Evolutionary conservation across 495 filamentous ascomycete genomes (phyloP), one percentile per base, ranked within the genome.

Genomic region (Podospora didyma): DNA sequence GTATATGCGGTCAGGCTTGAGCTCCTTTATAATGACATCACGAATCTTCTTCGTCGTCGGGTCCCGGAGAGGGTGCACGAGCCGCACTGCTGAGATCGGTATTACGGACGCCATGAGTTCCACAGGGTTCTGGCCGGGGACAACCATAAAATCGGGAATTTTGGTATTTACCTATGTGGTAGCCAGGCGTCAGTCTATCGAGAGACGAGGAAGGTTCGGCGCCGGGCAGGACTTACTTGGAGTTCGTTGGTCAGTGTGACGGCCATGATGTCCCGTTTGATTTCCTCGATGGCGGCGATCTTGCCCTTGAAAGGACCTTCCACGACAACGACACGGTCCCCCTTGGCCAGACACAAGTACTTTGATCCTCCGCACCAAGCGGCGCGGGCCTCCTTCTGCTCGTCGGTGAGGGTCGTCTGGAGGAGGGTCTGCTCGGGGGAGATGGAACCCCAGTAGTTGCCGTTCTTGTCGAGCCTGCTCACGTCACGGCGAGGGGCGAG

Each of bases 271-370:
- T 79, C 72, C 19, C 64, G 65, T 56, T 87, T 74, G 35, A 96
- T 76, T n/a, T 69, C 61, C 46, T 53, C 64, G 26, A 97, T 82
- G 28, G 72, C 73, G 24, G 86, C 86, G 73, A 98, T 96, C 71
- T 86, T 87, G 55, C 90, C 90, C 75, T 85, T 87, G 59, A 92
- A 88, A 55, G 75, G 75, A 20, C 92, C 91, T 49, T 86, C 84
- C 46, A 87, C 73, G 31, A 96, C 68, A 35, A 90, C 89, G 28
- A 96, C 89, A 52, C 92, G 79, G 64, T 97, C 92, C 9, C 82
- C 85, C 7, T 71, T 64, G 16, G 75, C 80, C 60, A 97, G 78
- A 54, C 87, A 86, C 58, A 86, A 76, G 60, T 78, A 77, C 62
- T 80, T 76, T 41, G 78, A 73, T 52, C 82, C 84, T 44, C 77